Percentiles rank a stretch among this genome's conserved stretches.
phyloP scores from a whole-genome alignment of 345 rosid species.

The Hibiscus trionum region DNA sequence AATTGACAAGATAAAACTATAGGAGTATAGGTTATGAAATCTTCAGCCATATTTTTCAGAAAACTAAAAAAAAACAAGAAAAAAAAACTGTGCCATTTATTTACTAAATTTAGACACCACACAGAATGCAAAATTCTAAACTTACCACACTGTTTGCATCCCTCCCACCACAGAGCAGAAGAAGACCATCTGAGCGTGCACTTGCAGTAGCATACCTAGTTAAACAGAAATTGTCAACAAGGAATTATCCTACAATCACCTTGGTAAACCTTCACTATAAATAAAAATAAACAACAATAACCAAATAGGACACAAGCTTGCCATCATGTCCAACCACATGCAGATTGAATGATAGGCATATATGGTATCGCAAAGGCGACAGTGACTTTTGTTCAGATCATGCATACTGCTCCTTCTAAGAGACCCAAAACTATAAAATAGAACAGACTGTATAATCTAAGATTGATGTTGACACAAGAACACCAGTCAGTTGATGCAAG shows the following conservation, averaged over 20 bases:
- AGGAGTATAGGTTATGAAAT: neutral
- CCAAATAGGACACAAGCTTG: neutral
- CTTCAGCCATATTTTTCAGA: neutral
- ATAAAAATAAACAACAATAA: neutral
- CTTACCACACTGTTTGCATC: slow-evolving; percentile 95
- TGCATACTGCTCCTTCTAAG: slow-evolving; percentile 1
- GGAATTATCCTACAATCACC: neutral
- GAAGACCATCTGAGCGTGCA: slow-evolving; percentile 99
- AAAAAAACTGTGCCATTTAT: neutral
- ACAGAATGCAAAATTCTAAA: neutral
- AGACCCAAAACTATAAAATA: neutral
- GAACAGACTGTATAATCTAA: neutral
- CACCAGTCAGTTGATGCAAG: neutral
- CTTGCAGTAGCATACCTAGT: slow-evolving; percentile 98
- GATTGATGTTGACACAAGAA: neutral
- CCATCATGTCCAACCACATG: neutral
- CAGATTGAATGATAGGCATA: neutral
- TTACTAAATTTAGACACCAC: neutral
- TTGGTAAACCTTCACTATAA: neutral
- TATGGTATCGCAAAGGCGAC: neutral
- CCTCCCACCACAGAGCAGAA: slow-evolving; percentile 97
- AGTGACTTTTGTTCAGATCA: neutral
- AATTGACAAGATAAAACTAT: too few species aligned
- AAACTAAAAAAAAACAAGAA: neutral
- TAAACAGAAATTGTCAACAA: slow-evolving; percentile 14